Base-by-base conservation (phyloP, 345 rosid genomes). In the Microthlaspi erraticum region DNA sequence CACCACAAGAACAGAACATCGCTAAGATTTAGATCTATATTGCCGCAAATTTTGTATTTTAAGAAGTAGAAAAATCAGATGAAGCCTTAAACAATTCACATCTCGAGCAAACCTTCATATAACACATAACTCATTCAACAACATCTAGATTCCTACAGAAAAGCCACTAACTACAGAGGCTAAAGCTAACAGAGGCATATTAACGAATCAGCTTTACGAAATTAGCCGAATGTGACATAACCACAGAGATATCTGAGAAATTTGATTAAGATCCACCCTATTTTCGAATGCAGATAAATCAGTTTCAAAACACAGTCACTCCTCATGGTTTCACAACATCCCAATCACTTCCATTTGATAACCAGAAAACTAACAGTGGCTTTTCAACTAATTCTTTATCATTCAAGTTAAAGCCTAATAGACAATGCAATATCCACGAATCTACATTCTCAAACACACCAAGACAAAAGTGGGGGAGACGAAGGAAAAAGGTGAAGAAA, bases 51-150 rank as follows among this genome's bases (percentile, higher is more conserved):
- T 23, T 23, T 23, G 26, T 23, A 4, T 23, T 1, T 1, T 1
- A 23, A 1, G 26, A 23, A 23, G 26, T n/a, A 23, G 3, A 23
- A 23, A 37, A 50, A 2, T 11, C 17, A 53, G 61, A 11, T 31
- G 8, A 67, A 38, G 61, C 31, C 41, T 53, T 7, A 52, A 39
- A 53, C 5, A 26, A 11, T 14, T 66, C 16, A 51, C 41, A 51
- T 29, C 9, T 20, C 31, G 20, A 32, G 4, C 42, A 31, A n/a
- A n/a, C 34, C 69, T 50, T 19, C 7, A 9, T 41, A 53, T 42
- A 53, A 7, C 9, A 26, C 42, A 52, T 36, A 36, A 48, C 20
- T 49, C 58, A 49, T 6, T 20, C 44, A 13, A 68, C 23, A 33
- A 67, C n/a, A 59, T 59, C 1, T 14, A 49, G 50, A 59, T 37